Evolutionary conservation across 768 basidiomycete genomes (phyloP).

Genomic region (Lactifluus piperatus): DNA sequence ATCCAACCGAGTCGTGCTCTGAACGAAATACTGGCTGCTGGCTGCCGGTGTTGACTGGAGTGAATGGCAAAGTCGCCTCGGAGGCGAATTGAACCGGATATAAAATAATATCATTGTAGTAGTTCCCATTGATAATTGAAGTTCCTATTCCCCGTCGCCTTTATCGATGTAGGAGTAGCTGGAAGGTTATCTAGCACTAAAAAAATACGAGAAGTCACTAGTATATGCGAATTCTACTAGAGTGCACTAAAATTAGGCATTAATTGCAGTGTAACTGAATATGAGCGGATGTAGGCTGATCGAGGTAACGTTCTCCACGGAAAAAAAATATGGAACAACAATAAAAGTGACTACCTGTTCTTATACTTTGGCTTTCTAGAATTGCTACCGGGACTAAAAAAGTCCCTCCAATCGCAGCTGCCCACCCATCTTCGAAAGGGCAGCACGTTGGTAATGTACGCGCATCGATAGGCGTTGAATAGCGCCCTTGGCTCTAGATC

Average conservation of each 20-base stretch:
- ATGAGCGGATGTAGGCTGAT: slow-evolving; percentile 30
- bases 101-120: too few relatives aligned
- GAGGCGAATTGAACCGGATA: too few relatives aligned
- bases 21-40: too few relatives aligned
- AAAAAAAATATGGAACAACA: not conserved
- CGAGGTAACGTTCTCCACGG: slow-evolving; percentile 5
- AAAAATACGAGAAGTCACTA: not conserved
- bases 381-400: slow-evolving; percentile 7
- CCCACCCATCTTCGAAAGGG: slow-evolving; percentile 23
- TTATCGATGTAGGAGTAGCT: too few relatives aligned
- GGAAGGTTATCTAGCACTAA: not conserved
- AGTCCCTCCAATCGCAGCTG: slow-evolving; percentile 7
- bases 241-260: not conserved
- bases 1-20: too few relatives aligned
- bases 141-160: too few relatives aligned
- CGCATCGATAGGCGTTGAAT: slow-evolving; percentile 58
- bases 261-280: not conserved
- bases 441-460: slow-evolving; percentile 50
- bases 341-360: not conserved
- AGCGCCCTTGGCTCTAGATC: slow-evolving; percentile 62
- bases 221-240: not conserved
- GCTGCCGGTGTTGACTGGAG: too few relatives aligned
- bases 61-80: too few relatives aligned
- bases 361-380: slow-evolving; percentile 8
- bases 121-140: too few relatives aligned